Percentiles rank a stretch among this genome's conserved stretches.
Evolutionary conservation across 1,284 basidiomycete species (phyloP).

Genomic region (Papiliotrema flavescens): DNA sequence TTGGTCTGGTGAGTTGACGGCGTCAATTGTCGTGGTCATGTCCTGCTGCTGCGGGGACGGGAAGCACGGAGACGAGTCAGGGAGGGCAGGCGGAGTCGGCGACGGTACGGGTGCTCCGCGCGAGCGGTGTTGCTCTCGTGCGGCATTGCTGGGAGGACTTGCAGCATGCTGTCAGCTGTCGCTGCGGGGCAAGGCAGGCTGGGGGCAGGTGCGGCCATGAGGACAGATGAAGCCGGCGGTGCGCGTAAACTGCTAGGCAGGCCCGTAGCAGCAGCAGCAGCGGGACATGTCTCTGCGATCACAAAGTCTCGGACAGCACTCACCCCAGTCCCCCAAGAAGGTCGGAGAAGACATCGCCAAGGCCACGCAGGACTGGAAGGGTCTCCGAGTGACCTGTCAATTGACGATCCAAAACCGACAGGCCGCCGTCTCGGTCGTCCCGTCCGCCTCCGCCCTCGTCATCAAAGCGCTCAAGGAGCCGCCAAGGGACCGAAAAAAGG

Average conservation of each 20-base stretch:
- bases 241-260: no score
- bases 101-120: no score
- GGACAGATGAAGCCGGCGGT: no score
- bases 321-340: conserved; percentile 91
- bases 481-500: conserved; percentile 99
- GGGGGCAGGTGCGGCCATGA: no score
- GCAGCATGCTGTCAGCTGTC: no score
- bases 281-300: no score
- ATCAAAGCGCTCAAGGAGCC: conserved; percentile 99
- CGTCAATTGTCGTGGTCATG: neutral
- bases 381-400: conserved; percentile 98
- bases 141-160: no score
- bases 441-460: conserved; percentile 95
- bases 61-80: neutral
- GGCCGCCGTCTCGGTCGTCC: conserved; percentile 94
- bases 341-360: conserved; percentile 99
- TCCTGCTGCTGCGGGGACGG: neutral
- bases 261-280: no score
- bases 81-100: neutral
- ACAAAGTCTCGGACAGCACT: no score
- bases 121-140: no score
- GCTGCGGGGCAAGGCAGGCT: no score
- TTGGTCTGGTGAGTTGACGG: conserved; percentile 80
- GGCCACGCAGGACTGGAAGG: conserved; percentile 98
- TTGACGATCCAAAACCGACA: conserved; percentile 99